These are phyloP conservation scores for Carex pumila DNA, from an alignment of 176 grass and related monocot species.

Conservation along the genomic window DNA sequence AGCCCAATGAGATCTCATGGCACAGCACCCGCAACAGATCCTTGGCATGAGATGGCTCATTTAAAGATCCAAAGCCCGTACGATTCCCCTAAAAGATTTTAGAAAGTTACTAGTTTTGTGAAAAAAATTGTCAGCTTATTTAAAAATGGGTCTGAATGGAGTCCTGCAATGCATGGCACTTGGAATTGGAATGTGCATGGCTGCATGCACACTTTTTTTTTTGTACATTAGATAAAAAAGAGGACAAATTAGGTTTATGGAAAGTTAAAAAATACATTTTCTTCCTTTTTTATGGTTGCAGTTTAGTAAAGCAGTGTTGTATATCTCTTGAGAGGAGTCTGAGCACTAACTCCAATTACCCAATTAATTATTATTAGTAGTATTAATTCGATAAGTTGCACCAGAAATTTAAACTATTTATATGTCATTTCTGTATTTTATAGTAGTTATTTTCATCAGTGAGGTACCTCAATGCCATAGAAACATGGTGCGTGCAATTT, in stretches of 20 bases:
- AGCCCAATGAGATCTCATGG: constrained; percentile 37
- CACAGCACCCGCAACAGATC: constrained; percentile 19
- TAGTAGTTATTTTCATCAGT: not conserved
- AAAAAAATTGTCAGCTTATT: not conserved
- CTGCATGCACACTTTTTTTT: not conserved
- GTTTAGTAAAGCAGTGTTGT: not conserved
- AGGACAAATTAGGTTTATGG: not conserved
- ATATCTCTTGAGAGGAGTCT: not conserved
- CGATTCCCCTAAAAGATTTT: constrained; percentile 64
- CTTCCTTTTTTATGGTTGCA: not conserved
- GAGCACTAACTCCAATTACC: not conserved
- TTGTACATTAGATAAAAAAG: constrained; percentile 1
- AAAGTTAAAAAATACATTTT: not conserved
- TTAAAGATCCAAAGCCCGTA: constrained; percentile 44
- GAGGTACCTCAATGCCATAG: not conserved
- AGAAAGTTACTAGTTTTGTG: not conserved
- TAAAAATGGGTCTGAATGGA: not conserved
- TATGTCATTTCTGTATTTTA: not conserved
- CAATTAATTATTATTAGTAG: not conserved
- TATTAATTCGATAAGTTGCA: not conserved
- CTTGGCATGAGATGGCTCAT: constrained; percentile 41
- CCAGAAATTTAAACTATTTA: not conserved
- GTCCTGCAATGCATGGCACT: not conserved
- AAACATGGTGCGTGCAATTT: not conserved
- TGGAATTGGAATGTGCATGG: not conserved